Evolutionary conservation across 306 rosid species (phyloP).

Genomic region (barrel medic (Medicago truncatula)): DNA sequence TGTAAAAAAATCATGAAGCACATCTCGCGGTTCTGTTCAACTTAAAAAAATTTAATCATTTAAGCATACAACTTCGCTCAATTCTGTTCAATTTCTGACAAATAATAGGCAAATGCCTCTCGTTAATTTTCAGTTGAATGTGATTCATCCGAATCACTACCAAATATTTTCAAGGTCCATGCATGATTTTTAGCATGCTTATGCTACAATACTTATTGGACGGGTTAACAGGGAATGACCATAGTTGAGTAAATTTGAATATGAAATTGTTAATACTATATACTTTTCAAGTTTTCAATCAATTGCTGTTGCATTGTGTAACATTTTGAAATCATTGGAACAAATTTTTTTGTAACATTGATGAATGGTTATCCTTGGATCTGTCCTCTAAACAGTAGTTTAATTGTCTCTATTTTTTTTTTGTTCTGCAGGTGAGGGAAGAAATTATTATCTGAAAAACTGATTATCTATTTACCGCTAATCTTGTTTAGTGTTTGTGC

Average conservation of each 20-base stretch:
- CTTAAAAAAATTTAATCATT: too few species aligned
- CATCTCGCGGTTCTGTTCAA: neutral
- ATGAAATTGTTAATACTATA: neutral
- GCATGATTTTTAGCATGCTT: constrained; percentile 27
- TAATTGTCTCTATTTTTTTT: neutral
- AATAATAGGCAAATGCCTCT: constrained; percentile 12
- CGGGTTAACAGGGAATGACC: neutral
- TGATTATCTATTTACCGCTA: neutral
- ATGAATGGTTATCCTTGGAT: neutral
- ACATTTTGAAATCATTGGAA: too few species aligned
- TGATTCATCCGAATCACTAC: neutral
- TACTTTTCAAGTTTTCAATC: neutral
- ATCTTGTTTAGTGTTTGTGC: neutral
- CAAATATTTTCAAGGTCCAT: constrained; percentile 12
- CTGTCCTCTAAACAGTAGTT: neutral
- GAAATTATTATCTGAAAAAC: neutral
- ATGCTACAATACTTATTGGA: neutral
- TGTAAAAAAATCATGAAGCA: neutral
- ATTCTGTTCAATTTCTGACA: constrained; percentile 5
- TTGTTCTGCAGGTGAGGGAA: neutral
- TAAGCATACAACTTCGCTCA: neutral
- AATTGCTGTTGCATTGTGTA: neutral
- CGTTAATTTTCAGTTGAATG: constrained; percentile 22
- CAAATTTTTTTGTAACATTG: neutral
- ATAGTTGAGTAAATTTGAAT: neutral